Evolutionary conservation across 257 asterid species (phyloP).

Genomic region (Buddleja alternifolia): DNA sequence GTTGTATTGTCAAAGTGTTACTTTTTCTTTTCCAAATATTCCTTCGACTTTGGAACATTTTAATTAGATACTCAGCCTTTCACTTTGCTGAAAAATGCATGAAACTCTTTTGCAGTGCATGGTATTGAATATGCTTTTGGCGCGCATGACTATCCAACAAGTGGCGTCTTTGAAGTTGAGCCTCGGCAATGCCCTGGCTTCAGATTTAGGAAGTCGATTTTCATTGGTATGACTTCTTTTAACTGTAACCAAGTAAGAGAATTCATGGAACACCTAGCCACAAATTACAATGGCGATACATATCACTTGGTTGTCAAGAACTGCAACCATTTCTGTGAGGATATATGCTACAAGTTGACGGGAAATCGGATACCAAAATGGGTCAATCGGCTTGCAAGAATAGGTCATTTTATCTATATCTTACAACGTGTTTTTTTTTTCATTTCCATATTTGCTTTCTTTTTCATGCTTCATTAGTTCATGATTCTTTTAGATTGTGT

Average conservation of each 20-base stretch:
- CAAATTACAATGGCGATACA: conserved; percentile 65
- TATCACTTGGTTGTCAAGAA: conserved; percentile 78
- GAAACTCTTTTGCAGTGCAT: conserved; percentile 51
- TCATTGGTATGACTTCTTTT: conserved; percentile 70
- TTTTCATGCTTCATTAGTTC: conserved; percentile 1
- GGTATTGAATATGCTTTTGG: conserved; percentile 88
- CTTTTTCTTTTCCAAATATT: background rate
- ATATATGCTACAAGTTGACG: conserved; percentile 74
- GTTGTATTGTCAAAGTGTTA: background rate
- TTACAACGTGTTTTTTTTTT: background rate
- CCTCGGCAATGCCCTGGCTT: conserved; percentile 90
- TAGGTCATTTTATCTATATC: conserved; percentile 51
- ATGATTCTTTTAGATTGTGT: background rate
- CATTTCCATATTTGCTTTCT: background rate
- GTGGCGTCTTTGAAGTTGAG: conserved; percentile 86
- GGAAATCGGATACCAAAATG: conserved; percentile 77
- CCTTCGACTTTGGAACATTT: background rate
- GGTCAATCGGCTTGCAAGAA: conserved; percentile 87
- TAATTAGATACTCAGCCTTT: background rate
- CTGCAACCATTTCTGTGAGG: conserved; percentile 91
- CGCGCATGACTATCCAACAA: conserved; percentile 74
- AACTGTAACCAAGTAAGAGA: conserved; percentile 63
- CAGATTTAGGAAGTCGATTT: conserved; percentile 71
- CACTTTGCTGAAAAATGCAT: conserved; percentile 16
- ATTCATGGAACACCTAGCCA: conserved; percentile 68